phyloP scores from a whole-genome alignment of 257 asterid genomes.

The Solanum sejunctum region DNA sequence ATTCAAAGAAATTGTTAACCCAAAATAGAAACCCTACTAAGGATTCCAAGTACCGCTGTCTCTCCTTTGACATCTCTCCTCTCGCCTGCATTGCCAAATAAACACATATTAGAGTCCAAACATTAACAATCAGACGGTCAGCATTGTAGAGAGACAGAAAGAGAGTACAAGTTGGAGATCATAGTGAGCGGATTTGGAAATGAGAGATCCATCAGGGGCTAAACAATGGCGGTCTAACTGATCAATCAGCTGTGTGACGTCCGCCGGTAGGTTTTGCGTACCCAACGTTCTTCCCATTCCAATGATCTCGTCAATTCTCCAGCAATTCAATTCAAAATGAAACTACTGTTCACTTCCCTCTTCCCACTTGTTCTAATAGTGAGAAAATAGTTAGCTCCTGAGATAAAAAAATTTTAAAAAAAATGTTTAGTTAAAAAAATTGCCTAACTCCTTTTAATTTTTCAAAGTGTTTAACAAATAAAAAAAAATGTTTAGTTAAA shows the following conservation, averaged over 20 bases:
- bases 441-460: too few species aligned
- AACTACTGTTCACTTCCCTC: not conserved
- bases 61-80: slow-evolving; percentile 92
- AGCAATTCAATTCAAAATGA: not conserved
- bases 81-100: slow-evolving; percentile 55
- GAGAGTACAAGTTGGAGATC: slow-evolving; percentile 68
- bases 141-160: not conserved
- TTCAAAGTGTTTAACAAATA: too few species aligned
- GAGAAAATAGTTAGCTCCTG: too few species aligned
- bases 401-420: too few species aligned
- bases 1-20: not conserved
- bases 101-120: not conserved
- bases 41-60: slow-evolving; percentile 88
- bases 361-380: too few species aligned
- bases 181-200: slow-evolving; percentile 74
- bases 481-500: too few species aligned
- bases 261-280: slow-evolving; percentile 62
- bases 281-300: slow-evolving; percentile 23
- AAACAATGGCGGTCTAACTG: slow-evolving; percentile 93
- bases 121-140: not conserved
- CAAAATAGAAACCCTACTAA: slow-evolving; percentile 31
- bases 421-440: too few species aligned
- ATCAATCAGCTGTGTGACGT: slow-evolving; percentile 61
- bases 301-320: not conserved
- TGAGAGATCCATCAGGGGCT: slow-evolving; percentile 92